Evolutionary conservation across 371 early-diverging fungal species (phyloP).

Genomic region (Rhizopus arrhizus): DNA sequence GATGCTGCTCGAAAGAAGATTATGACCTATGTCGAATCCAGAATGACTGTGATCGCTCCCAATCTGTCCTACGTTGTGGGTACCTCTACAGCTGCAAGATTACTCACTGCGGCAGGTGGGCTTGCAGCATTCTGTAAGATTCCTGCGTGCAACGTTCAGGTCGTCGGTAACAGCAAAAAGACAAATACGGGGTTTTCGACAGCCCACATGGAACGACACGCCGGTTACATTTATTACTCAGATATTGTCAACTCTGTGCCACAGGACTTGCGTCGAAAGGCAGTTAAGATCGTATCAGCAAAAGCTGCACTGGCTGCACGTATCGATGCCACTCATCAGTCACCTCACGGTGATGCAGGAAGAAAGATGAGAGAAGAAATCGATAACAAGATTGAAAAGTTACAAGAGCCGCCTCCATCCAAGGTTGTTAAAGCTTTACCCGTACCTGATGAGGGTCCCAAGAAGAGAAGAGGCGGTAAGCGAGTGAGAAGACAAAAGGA

Average conservation of each 20-base stretch:
- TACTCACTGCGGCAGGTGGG: slow-evolving; percentile 93
- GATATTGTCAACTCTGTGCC: slow-evolving; percentile 74
- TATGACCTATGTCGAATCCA: slow-evolving; percentile 87
- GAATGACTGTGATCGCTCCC: slow-evolving; percentile 93
- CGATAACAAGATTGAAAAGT: slow-evolving; percentile 81
- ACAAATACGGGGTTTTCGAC: slow-evolving; percentile 81
- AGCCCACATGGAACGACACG: slow-evolving; percentile 69
- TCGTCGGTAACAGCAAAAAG: slow-evolving; percentile 61
- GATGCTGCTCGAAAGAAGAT: slow-evolving; percentile 77
- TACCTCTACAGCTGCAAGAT: slow-evolving; percentile 84
- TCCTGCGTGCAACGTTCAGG: slow-evolving; percentile 87
- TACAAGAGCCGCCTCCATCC: slow-evolving; percentile 86
- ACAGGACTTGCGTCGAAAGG: slow-evolving; percentile 76
- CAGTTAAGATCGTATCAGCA: slow-evolving; percentile 77
- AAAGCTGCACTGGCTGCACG: slow-evolving; percentile 86
- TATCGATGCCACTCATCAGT: slow-evolving; percentile 78
- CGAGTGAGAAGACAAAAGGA: slow-evolving; percentile 85
- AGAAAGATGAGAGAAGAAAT: slow-evolving; percentile 76
- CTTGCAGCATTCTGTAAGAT: slow-evolving; percentile 84
- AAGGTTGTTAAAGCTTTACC: slow-evolving; percentile 88
- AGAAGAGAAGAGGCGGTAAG: slow-evolving; percentile 89
- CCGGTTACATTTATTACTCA: slow-evolving; percentile 79
- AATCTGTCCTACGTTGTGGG: slow-evolving; percentile 91
- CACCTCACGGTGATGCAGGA: slow-evolving; percentile 74
- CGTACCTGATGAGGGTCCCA: slow-evolving; percentile 89